Base-by-base conservation (phyloP, 1,284 basidiomycete genomes). In the Melampsora larici-populina region DNA sequence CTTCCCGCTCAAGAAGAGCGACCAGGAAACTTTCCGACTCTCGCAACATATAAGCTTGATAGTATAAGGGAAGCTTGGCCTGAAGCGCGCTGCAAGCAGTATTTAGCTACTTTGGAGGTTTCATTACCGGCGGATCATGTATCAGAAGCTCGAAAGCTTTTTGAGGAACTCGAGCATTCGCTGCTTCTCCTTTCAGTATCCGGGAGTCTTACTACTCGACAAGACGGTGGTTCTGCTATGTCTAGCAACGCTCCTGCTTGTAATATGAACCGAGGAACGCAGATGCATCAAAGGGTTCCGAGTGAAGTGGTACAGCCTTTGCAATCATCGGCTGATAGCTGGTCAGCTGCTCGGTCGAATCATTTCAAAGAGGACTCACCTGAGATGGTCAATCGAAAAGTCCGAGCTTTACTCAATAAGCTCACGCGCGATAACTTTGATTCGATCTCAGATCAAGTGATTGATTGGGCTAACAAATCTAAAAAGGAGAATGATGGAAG, bases 391-490 rank as follows among this genome's bases (percentile, higher is more conserved):
- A 93, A 96, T 82, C 90, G 94, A 79, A 97, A 97, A 86, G 94
- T 98, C 86, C 95, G 93, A 86, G 87, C 87, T 71, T 85, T 97
- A 79, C 90, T 99, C 82, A 98, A 98, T 89, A 97, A 96, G 87
- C 89, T 98, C 68, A 96, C 95, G 0, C 91, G 95, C 88, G 94
- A 97, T 86, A 93, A 92, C 83, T 98, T 98, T 87, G 93, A 96
- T 81, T 91, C 92, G 8, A 97, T 98, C 82, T 95, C 92, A 6
- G 88, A 91, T 82, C 93, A 97, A 85, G 94, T 97, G 82, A 91
- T 97, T 80, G 86, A 88, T 24, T 97, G 92, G 92, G 95, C 94
- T 63, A 97, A 98, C 88, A 93, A 90, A 86, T 94, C 92, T 8
- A 90, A 91, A 85, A 88, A 90, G 81, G 95, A 99, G 87, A 92